Evolutionary conservation across 768 basidiomycete species (phyloP).

Genomic region (Cystofilobasidium bisporidii): DNA sequence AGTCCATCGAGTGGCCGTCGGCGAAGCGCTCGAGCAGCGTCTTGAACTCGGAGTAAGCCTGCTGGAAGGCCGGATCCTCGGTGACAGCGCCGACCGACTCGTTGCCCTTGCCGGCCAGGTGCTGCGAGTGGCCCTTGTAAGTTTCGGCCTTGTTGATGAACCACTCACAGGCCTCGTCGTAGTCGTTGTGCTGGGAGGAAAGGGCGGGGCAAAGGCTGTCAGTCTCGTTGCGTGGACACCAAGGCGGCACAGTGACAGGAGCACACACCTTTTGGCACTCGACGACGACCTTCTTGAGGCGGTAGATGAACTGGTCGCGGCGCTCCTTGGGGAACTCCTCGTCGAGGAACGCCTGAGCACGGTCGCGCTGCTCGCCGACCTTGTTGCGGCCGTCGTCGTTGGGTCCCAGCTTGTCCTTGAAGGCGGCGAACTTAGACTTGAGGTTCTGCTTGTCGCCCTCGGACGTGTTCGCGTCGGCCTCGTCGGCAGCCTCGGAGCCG

Average conservation of each 20-base stretch:
- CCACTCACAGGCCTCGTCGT: slow-evolving; percentile 55
- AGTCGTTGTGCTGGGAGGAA: slow-evolving; percentile 45
- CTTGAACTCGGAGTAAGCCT: slow-evolving; percentile 56
- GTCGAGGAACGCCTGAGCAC: slow-evolving; percentile 53
- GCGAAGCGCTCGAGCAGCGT: slow-evolving; percentile 87
- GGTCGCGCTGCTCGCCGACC: slow-evolving; percentile 47
- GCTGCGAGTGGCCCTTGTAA: slow-evolving; percentile 46
- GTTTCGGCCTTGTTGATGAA: slow-evolving; percentile 44
- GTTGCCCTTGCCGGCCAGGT: slow-evolving; percentile 40
- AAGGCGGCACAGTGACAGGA: not conserved
- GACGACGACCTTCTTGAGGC: slow-evolving; percentile 83
- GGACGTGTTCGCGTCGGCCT: not conserved
- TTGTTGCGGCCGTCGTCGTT: slow-evolving; percentile 52
- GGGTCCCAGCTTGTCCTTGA: slow-evolving; percentile 55
- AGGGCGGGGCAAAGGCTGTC: not conserved
- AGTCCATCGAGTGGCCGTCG: slow-evolving; percentile 56
- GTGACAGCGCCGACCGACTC: slow-evolving; percentile 38
- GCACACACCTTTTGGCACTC: slow-evolving; percentile 63
- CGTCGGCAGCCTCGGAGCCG: slow-evolving; percentile 29
- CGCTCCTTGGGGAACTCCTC: slow-evolving; percentile 74
- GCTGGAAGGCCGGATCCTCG: slow-evolving; percentile 51
- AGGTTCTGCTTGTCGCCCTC: slow-evolving; percentile 30
- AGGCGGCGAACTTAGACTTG: slow-evolving; percentile 40
- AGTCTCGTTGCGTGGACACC: not conserved
- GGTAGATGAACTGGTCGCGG: slow-evolving; percentile 66